These are phyloP conservation scores for Calonectria crousiana DNA, from an alignment of 2,329 filamentous ascomycete genomes.

Conservation along the genomic window DNA sequence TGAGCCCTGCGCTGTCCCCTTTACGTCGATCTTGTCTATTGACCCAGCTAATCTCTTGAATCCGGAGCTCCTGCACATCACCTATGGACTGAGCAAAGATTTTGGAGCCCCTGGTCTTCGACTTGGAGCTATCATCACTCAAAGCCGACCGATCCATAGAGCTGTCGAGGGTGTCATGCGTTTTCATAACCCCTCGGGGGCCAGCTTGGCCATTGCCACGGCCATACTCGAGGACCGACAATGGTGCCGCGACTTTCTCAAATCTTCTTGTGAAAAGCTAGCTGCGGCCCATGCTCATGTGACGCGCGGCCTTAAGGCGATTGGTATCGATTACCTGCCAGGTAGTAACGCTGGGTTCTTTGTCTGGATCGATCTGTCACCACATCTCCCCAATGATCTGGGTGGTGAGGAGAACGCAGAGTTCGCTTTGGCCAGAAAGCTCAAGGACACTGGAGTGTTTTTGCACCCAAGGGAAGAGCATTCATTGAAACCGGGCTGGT, in stretches of 20 bases:
- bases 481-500: constrained; percentile 62
- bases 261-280: constrained; percentile 53
- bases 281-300: constrained; percentile 55
- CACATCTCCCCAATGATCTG: constrained; percentile 51
- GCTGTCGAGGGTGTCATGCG: constrained; percentile 55
- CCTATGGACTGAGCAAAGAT: constrained; percentile 61
- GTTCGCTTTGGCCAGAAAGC: constrained; percentile 56
- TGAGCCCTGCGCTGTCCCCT: constrained; percentile 48
- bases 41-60: constrained; percentile 58
- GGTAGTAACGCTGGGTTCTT: constrained; percentile 70
- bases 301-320: constrained; percentile 50
- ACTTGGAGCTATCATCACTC: constrained; percentile 61
- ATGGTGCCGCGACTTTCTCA: constrained; percentile 60
- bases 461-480: constrained; percentile 62
- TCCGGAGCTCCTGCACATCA: constrained; percentile 61
- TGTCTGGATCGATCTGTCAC: constrained; percentile 64
- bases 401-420: constrained; percentile 52
- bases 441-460: constrained; percentile 62
- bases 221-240: constrained; percentile 59
- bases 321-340: constrained; percentile 57
- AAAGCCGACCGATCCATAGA: constrained; percentile 45
- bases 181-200: constrained; percentile 61
- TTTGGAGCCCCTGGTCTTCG: constrained; percentile 67
- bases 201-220: constrained; percentile 56
- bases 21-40: constrained; percentile 64